phyloP scores from a whole-genome alignment of 169 alveolate species.

The Cryptosporidium andersoni region DNA sequence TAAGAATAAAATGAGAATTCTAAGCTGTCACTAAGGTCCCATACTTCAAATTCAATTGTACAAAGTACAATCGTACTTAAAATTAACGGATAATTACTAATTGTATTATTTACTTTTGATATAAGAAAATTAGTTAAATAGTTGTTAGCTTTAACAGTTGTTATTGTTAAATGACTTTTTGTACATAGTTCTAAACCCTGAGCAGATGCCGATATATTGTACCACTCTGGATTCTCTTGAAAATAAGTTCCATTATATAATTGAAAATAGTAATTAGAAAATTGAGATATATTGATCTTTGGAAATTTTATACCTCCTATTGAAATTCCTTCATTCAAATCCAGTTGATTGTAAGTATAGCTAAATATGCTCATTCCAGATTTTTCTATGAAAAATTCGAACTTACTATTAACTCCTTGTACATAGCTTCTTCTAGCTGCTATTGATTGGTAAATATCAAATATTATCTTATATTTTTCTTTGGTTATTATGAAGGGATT shows the following conservation, averaged over 20 bases:
- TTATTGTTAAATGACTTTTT: slow-evolving; percentile 27
- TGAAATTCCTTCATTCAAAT: slow-evolving; percentile 20
- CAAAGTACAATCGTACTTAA: slow-evolving; percentile 46
- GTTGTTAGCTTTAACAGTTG: slow-evolving; percentile 30
- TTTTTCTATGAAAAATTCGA: slow-evolving; percentile 18
- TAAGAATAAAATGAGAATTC: slow-evolving; percentile 47
- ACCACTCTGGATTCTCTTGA: slow-evolving; percentile 6
- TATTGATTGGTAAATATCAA: slow-evolving; percentile 43
- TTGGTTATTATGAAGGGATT: slow-evolving; percentile 49
- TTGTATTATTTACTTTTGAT: slow-evolving; percentile 1
- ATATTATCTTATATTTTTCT: slow-evolving; percentile 7
- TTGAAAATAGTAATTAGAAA: neutral
- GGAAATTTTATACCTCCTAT: slow-evolving; percentile 55
- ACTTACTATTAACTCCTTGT: slow-evolving; percentile 25
- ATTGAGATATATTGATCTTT: neutral
- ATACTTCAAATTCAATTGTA: slow-evolving; percentile 56
- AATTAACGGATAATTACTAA: slow-evolving; percentile 46
- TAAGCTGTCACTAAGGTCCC: slow-evolving; percentile 29
- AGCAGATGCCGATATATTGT: slow-evolving; percentile 5
- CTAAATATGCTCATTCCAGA: slow-evolving; percentile 39
- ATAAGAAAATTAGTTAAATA: slow-evolving; percentile 33
- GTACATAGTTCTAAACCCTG: slow-evolving; percentile 24
- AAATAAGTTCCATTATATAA: slow-evolving; percentile 47
- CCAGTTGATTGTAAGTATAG: slow-evolving; percentile 50
- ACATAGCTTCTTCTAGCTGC: slow-evolving; percentile 66